These are phyloP conservation scores for Corchorus olitorius DNA, from an alignment of 345 rosid species.

Conservation along the genomic window DNA sequence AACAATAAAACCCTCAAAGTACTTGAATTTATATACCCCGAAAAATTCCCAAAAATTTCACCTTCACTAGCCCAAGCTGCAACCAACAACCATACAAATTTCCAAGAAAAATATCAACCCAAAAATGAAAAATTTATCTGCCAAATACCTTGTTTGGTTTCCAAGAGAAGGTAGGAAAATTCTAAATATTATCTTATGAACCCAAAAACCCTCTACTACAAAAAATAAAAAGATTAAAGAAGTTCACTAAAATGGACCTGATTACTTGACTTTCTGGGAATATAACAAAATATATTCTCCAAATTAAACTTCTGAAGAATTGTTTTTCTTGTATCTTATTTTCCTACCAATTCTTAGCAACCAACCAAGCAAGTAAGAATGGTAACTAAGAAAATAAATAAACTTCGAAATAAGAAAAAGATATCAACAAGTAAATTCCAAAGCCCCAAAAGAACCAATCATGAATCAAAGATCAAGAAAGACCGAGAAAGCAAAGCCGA, in stretches of 20 bases:
- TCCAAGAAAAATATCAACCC: conserved; percentile 30
- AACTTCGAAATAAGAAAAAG: not conserved
- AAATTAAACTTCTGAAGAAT: too few species aligned
- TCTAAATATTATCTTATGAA: conserved; percentile 17
- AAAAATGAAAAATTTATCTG: conserved; percentile 16
- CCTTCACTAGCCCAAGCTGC: conserved; percentile 59
- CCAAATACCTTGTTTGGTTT: conserved; percentile 16
- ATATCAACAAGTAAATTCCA: not conserved
- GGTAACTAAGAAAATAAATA: not conserved
- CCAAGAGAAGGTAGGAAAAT: conserved; percentile 23
- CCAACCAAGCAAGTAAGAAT: conserved; percentile 25
- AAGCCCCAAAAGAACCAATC: conserved; percentile 8
- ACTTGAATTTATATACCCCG: conserved; percentile 47
- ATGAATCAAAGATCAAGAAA: conserved; percentile 13
- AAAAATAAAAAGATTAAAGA: not conserved
- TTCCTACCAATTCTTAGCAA: conserved; percentile 30
- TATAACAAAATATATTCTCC: not conserved
- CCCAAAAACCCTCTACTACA: conserved; percentile 10
- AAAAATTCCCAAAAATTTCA: conserved; percentile 39
- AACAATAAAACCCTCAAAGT: conserved; percentile 66
- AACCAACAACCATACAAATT: conserved; percentile 40
- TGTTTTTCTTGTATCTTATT: not conserved
- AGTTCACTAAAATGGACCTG: not conserved
- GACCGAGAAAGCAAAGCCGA: not conserved
- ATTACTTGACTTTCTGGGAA: conserved; percentile 8